Conservation (phyloP, 2,329 filamentous ascomycete genomes). For the Xylaria sp. region DNA sequence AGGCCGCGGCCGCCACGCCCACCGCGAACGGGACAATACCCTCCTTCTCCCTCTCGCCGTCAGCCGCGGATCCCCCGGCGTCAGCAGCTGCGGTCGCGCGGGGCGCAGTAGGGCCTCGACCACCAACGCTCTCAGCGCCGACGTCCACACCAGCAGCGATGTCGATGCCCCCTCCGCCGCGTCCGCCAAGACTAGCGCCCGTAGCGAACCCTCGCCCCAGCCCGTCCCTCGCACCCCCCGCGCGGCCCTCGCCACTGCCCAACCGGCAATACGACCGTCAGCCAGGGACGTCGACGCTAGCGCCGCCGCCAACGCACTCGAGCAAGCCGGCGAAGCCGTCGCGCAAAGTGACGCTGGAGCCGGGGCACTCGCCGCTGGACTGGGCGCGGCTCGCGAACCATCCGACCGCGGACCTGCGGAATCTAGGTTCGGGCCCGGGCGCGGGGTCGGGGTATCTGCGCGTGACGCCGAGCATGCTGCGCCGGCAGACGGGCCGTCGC, state of each 20-base stretch:
- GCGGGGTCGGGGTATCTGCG: slow-evolving; percentile 67
- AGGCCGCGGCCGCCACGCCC: slow-evolving; percentile 45
- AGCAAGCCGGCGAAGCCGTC: slow-evolving; percentile 60
- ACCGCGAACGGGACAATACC: slow-evolving; percentile 45
- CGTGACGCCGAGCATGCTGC: slow-evolving; percentile 83
- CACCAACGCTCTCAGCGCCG: slow-evolving; percentile 22
- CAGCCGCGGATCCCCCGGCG: slow-evolving; percentile 31
- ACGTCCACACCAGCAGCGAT: slow-evolving; percentile 19
- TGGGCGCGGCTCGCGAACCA: slow-evolving; percentile 80
- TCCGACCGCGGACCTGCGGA: slow-evolving; percentile 70
- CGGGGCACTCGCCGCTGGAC: slow-evolving; percentile 92
- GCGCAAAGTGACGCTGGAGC: slow-evolving; percentile 79
- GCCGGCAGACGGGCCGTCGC: slow-evolving; percentile 78
- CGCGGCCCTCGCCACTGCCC: slow-evolving; percentile 46
- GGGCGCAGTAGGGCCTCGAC: slow-evolving; percentile 4
- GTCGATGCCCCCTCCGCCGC: slow-evolving; percentile 34
- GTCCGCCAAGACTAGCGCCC: slow-evolving; percentile 34
- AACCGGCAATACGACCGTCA: slow-evolving; percentile 44
- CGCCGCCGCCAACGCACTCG: slow-evolving; percentile 61
- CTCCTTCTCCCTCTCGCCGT: slow-evolving; percentile 51
- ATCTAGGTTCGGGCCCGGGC: slow-evolving; percentile 57
- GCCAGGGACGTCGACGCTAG: slow-evolving; percentile 49
- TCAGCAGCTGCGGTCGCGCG: slow-evolving; percentile 37
- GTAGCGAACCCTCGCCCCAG: slow-evolving; percentile 15
- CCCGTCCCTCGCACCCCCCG: slow-evolving; percentile 33